Evolutionary conservation across 805 yeast genomes (phyloP), one percentile per base, ranked within the genome.

Genomic region (Kluyveromyces wickerhamii): DNA sequence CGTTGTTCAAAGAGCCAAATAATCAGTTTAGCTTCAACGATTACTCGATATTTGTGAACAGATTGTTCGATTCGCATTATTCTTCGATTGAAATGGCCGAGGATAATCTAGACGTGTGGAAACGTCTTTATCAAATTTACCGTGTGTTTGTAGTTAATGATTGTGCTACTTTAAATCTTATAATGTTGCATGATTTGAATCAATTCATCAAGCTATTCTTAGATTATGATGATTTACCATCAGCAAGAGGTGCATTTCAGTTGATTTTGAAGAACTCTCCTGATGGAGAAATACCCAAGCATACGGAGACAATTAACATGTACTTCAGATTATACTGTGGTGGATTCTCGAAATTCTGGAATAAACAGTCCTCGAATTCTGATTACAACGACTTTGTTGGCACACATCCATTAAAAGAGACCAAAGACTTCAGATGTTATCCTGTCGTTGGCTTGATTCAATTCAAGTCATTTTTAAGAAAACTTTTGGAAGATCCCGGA

Each of bases 301-400:
- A 51, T 34, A 26, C 41, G 12, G 26, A 38, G 1, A 47, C 51
- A 5, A 38, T 51, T 8, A 28, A 38, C 1, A 45, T 48, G 23
- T 48, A 45, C 32, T 36, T 53, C 25, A 43, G 47, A 25, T 31
- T 54, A 28, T 33, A 49, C n/a, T 52, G 58, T 38, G 60, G 60
- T 21, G 50, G 55, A 4, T 30, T 45, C 29, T 37, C 44, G 13
- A 37, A 36, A 13, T 40, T 37, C 27, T 53, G 57, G 56, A 32
- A 24, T 12, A 13, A 12, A 20, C 15, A 21, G 3, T 15, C 17
- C 4, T 13, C 16, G 12, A 16, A 13, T 7, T 15, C 12, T 10
- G 12, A 10, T 15, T 30, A 21, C 19, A 25, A 30, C 13, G 25
- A 21, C 21, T 19, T 30, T 12, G 35, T 39, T 12, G 21, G 20